Evolutionary conservation across 306 rosid genomes (phyloP).

Genomic region (Ceratonia siliqua): DNA sequence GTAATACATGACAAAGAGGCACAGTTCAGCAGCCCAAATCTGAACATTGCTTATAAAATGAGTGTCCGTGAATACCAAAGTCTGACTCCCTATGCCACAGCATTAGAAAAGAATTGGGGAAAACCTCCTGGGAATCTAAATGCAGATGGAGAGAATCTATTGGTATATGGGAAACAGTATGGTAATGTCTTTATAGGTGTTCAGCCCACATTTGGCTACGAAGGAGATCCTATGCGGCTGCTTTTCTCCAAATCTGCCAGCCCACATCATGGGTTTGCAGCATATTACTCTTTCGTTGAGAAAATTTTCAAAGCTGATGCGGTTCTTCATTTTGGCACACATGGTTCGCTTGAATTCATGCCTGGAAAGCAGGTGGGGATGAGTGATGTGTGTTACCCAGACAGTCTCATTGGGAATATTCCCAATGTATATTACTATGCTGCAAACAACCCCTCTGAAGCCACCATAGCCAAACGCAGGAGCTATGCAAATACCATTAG

Average conservation of each 20-base stretch:
- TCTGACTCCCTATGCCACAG: slow-evolving; percentile 83
- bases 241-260: slow-evolving; percentile 99
- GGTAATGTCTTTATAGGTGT: slow-evolving; percentile 95
- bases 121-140: slow-evolving; percentile 95
- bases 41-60: slow-evolving; percentile 93
- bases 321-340: slow-evolving; percentile 97
- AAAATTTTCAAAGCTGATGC: slow-evolving; percentile 92
- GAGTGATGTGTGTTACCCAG: slow-evolving; percentile 97
- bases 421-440: slow-evolving; percentile 95
- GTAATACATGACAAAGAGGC: slow-evolving; percentile 97
- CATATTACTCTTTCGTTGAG: slow-evolving; percentile 88
- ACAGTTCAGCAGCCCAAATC: slow-evolving; percentile 95
- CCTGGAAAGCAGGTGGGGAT: slow-evolving; percentile 99
- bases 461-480: slow-evolving; percentile 96
- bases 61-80: slow-evolving; percentile 78
- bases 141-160: slow-evolving; percentile 92
- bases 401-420: slow-evolving; percentile 91
- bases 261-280: slow-evolving; percentile 99
- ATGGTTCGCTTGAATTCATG: slow-evolving; percentile 98
- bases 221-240: slow-evolving; percentile 96
- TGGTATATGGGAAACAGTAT: slow-evolving; percentile 88
- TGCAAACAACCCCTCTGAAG: slow-evolving; percentile 97
- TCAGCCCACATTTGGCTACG: slow-evolving; percentile 97
- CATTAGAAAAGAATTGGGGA: slow-evolving; percentile 96
- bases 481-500: slow-evolving; percentile 98